phyloP scores from a whole-genome alignment of 2,329 filamentous ascomycete species.

The Colletotrichum navitas region DNA sequence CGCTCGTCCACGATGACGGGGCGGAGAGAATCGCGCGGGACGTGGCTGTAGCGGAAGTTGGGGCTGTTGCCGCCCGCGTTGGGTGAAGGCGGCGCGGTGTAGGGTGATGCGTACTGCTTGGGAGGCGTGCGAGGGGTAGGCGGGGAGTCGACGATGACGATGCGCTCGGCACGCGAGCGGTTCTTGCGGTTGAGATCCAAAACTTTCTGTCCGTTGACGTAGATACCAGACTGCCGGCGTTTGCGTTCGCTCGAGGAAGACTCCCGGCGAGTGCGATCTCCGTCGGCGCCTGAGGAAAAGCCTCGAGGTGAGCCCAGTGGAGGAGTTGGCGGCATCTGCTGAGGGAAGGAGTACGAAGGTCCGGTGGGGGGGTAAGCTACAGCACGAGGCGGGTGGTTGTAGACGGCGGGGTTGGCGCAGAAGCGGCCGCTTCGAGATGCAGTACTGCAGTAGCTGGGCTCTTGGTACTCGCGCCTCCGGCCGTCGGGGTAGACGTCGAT shows the following conservation, averaged over 20 bases:
- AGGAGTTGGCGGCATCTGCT: constrained; percentile 57
- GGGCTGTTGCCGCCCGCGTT: constrained; percentile 42
- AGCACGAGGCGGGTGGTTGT: constrained; percentile 57
- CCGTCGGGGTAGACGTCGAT: constrained; percentile 62
- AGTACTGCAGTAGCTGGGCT: constrained; percentile 54
- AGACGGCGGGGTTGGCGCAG: constrained; percentile 57
- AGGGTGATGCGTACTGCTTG: constrained; percentile 54
- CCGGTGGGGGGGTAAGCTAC: constrained; percentile 49
- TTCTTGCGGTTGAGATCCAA: constrained; percentile 51
- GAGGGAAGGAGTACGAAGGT: constrained; percentile 47
- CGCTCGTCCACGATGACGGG: constrained; percentile 57
- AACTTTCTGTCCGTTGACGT: constrained; percentile 54
- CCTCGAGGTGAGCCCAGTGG: constrained; percentile 49
- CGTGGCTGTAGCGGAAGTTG: constrained; percentile 44
- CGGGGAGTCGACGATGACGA: constrained; percentile 59
- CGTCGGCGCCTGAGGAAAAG: constrained; percentile 53
- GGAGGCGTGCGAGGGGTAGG: constrained; percentile 62
- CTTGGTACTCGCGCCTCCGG: constrained; percentile 51
- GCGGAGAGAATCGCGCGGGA: constrained; percentile 44
- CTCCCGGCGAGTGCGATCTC: constrained; percentile 52
- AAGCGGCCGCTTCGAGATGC: constrained; percentile 55
- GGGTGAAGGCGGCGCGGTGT: constrained; percentile 55
- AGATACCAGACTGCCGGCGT: constrained; percentile 52
- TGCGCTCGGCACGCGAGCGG: constrained; percentile 56
- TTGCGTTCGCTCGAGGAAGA: constrained; percentile 49